Evolutionary conservation across 768 basidiomycete species (phyloP).

Genomic region (Leccinum uliginosum): DNA sequence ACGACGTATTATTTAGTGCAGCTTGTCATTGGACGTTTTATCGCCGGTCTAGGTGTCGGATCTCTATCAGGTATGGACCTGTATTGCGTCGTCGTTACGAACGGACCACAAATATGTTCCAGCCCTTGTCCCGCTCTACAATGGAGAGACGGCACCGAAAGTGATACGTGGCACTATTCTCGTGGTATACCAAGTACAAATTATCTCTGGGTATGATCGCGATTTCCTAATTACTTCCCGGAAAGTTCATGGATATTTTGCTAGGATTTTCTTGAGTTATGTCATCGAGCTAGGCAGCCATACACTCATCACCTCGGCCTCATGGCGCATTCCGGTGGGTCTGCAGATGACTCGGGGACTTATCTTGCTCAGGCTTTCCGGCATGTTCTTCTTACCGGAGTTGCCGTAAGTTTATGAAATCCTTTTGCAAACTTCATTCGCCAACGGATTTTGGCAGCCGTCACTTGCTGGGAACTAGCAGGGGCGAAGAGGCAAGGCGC

Average conservation of each 20-base stretch:
- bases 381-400: slow-evolving; percentile 74
- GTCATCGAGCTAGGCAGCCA: slow-evolving; percentile 68
- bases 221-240: not conserved
- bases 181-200: slow-evolving; percentile 74
- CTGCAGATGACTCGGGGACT: slow-evolving; percentile 69
- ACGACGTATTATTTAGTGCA: slow-evolving; percentile 57
- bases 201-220: slow-evolving; percentile 56
- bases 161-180: slow-evolving; percentile 67
- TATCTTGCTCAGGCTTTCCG: slow-evolving; percentile 58
- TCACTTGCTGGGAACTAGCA: slow-evolving; percentile 59
- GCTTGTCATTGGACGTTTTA: slow-evolving; percentile 67
- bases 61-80: slow-evolving; percentile 57
- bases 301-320: slow-evolving; percentile 48
- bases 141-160: slow-evolving; percentile 76
- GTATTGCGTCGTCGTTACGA: not conserved
- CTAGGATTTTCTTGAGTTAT: slow-evolving; percentile 69
- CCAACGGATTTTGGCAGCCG: slow-evolving; percentile 40
- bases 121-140: slow-evolving; percentile 66
- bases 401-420: slow-evolving; percentile 51
- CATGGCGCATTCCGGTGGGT: slow-evolving; percentile 74
- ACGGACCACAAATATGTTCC: not conserved
- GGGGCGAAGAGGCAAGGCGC: slow-evolving; percentile 48
- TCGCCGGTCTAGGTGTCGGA: slow-evolving; percentile 76
- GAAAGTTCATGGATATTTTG: not conserved
- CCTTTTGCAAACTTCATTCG: not conserved